Conservation (phyloP, 441 rosid genomes). For the Hura crepitans region DNA sequence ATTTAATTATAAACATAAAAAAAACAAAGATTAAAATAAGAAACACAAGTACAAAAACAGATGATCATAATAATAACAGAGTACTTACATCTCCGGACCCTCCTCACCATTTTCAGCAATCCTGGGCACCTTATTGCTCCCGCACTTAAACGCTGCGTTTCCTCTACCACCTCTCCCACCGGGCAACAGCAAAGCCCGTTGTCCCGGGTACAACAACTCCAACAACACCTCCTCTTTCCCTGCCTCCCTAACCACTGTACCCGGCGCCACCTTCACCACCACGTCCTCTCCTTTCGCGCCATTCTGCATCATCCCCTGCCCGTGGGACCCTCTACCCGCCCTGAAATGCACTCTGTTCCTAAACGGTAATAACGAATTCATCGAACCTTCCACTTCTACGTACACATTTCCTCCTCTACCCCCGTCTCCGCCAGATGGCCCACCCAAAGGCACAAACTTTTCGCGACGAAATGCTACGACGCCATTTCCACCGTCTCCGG, state of each 20-base stretch:
- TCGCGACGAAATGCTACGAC: conserved; percentile 85
- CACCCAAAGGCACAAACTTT: conserved; percentile 80
- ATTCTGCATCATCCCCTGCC: conserved; percentile 60
- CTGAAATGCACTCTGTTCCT: conserved; percentile 78
- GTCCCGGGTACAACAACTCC: conserved; percentile 76
- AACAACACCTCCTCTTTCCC: conserved; percentile 65
- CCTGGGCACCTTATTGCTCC: conserved; percentile 74
- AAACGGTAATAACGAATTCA: conserved; percentile 80
- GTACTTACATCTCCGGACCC: conserved; percentile 87
- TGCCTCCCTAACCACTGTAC: conserved; percentile 69
- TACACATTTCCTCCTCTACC: conserved; percentile 90
- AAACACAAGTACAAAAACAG: not conserved
- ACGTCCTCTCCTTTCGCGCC: conserved; percentile 80
- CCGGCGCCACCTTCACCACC: conserved; percentile 83
- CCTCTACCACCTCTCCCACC: conserved; percentile 97
- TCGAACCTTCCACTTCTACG: conserved; percentile 66
- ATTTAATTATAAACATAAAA: not conserved
- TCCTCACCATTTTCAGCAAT: conserved; percentile 95
- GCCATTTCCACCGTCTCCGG: conserved; percentile 88
- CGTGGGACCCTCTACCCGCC: conserved; percentile 75
- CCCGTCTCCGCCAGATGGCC: conserved; percentile 93
- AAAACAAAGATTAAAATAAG: conserved; percentile 2
- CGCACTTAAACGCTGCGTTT: conserved; percentile 79
- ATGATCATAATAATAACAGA: not conserved
- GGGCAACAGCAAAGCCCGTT: conserved; percentile 72